Evolutionary conservation across 2,329 filamentous ascomycete genomes (phyloP), one percentile per base, ranked within the genome.

Genomic region (Verticillium dahliae): DNA sequence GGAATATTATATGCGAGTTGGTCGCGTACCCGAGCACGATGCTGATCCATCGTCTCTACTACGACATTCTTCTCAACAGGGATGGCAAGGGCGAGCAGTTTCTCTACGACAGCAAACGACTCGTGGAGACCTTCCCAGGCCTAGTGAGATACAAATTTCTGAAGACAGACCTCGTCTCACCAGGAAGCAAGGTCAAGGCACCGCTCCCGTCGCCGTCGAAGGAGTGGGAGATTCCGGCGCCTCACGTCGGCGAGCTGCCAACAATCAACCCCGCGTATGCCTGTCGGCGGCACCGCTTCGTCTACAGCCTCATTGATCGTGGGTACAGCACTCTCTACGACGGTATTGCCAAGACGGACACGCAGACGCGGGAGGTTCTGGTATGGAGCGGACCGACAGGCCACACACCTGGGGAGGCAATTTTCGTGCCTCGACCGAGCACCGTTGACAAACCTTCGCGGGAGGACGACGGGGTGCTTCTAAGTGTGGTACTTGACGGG

Each of bases 321-420:
- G 85, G 87, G 1, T 78, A 81, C 54, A 86, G 82, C 41, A 84
- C 85, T 0, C 76, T 90, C 41, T 74, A 86, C 57, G 88, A 91
- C 66, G 80, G 79, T 0, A 76, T 91, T 33, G 80, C 81, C 65
- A 91, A 91, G 73, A 87, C 85, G 14, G 87, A 92, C 68, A 76
- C 84, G 2, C 66, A 74, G 13, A 87, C 82, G 0, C 75, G 81
- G 11, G 76, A 79, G 31, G 76, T 78, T 0, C 63, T 81, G 3
- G 76, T 82, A 63, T 91, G 89, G 89, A 78, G 81, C 13, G 78
- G 77, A 0, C 76, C 77, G 0, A 70, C 75, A 1, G 86, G 82
- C 0, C 87, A 91, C 67, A 88, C 86, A 0, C 89, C 89, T 0
- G 85, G 88, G 1, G 89, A 91, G 71, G 79, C 88, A 0, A 85